phyloP scores from a whole-genome alignment of 805 yeast genomes.

The Teunomyces pallodes region DNA sequence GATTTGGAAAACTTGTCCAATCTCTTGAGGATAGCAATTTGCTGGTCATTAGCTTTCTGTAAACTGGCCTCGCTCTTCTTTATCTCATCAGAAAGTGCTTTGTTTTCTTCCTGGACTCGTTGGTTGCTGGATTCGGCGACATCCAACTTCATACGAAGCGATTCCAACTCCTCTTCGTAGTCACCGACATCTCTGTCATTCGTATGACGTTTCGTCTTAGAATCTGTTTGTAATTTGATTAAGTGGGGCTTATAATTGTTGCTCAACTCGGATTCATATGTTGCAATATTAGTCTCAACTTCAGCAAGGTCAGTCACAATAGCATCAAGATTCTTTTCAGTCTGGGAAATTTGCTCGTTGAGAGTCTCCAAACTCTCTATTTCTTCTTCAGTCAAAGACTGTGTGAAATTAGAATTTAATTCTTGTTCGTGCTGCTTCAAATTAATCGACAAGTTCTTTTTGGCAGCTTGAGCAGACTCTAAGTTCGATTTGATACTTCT shows the following conservation, averaged over 20 bases:
- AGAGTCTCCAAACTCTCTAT: slow-evolving; percentile 35
- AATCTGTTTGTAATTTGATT: slow-evolving; percentile 9
- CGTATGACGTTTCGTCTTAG: slow-evolving; percentile 6
- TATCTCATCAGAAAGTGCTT: slow-evolving; percentile 28
- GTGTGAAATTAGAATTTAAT: slow-evolving; percentile 50
- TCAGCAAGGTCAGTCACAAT: slow-evolving; percentile 39
- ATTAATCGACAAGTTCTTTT: slow-evolving; percentile 38
- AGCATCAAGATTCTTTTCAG: slow-evolving; percentile 41
- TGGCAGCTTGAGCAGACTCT: slow-evolving; percentile 29
- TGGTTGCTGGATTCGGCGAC: slow-evolving; percentile 27
- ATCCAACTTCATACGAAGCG: slow-evolving; percentile 23
- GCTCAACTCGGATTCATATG: slow-evolving; percentile 53
- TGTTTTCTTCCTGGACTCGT: slow-evolving; percentile 22
- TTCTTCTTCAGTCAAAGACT: slow-evolving; percentile 52
- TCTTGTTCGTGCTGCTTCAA: slow-evolving; percentile 48
- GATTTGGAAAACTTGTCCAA: slow-evolving; percentile 60
- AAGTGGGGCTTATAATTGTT: slow-evolving; percentile 56
- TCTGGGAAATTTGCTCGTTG: slow-evolving; percentile 29
- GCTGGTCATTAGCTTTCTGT: slow-evolving; percentile 55
- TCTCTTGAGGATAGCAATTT: slow-evolving; percentile 48
- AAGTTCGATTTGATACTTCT: slow-evolving; percentile 31
- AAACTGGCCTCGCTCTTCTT: slow-evolving; percentile 37
- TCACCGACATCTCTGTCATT: slow-evolving; percentile 11
- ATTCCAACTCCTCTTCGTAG: slow-evolving; percentile 23
- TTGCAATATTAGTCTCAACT: slow-evolving; percentile 47